phyloP scores from a whole-genome alignment of 768 basidiomycete genomes.

The Phaeotremella skinneri region DNA sequence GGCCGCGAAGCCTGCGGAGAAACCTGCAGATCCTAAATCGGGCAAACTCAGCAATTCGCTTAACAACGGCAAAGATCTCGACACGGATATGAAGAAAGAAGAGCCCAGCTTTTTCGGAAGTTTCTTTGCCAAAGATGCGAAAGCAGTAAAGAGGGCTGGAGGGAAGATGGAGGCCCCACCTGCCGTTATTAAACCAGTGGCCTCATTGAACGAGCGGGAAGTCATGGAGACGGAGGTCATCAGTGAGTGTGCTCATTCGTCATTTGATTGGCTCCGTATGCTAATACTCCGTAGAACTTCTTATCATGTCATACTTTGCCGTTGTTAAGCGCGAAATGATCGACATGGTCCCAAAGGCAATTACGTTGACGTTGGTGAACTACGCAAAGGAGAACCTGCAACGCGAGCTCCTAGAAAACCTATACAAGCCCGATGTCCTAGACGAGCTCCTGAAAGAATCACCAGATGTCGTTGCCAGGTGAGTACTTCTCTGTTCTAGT shows the following conservation, averaged over 20 bases:
- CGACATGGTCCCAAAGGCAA: constrained; percentile 98
- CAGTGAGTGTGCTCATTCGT: constrained; percentile 62
- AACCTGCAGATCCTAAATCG: constrained; percentile 67
- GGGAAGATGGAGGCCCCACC: constrained; percentile 68
- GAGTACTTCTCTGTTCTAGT: neutral
- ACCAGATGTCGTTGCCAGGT: constrained; percentile 47
- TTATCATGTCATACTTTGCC: constrained; percentile 96
- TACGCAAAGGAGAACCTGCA: constrained; percentile 93
- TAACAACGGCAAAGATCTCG: constrained; percentile 93
- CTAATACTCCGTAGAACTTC: constrained; percentile 63
- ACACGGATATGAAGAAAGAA: constrained; percentile 83
- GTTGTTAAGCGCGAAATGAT: constrained; percentile 97
- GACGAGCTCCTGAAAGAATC: constrained; percentile 84
- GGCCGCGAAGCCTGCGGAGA: constrained; percentile 69
- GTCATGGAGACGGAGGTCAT: constrained; percentile 99
- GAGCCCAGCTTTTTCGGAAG: constrained; percentile 91
- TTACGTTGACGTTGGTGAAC: constrained; percentile 84
- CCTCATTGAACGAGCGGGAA: constrained; percentile 87
- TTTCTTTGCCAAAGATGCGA: constrained; percentile 70
- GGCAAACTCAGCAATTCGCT: constrained; percentile 64
- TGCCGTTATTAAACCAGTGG: constrained; percentile 79
- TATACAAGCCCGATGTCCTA: constrained; percentile 95
- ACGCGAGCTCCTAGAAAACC: constrained; percentile 85
- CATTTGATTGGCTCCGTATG: neutral
- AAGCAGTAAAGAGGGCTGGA: constrained; percentile 51